Evolutionary conservation across 148 eudicot genomes (phyloP), one percentile per base, ranked within the genome.

Genomic region (Bassia scoparia): DNA sequence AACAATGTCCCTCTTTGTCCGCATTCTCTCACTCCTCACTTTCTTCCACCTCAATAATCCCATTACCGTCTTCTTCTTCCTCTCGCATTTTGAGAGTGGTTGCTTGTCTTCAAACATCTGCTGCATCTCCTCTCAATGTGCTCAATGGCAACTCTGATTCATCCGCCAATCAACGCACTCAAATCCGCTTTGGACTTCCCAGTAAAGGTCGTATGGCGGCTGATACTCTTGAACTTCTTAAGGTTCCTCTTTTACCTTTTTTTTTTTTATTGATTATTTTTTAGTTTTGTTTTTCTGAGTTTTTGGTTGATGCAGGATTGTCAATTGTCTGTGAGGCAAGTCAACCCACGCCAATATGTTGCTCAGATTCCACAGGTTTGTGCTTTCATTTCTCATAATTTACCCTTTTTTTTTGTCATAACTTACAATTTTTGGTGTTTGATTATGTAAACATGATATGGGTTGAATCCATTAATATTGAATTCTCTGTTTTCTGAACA

Each of bases 321-420:
- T 74, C 99, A 95, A 82, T 77, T 95, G 77, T 84, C 90, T 14
- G 99, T 95, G 69, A 95, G 70, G 82, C 99, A 95, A 71, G 83
- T 80, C 63, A 95, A 95, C 89, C 96, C 96, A 18, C 86, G 99
- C 44, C 99, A 95, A 78, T 95, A 95, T 38, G 97, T 91, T 68
- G 99, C 99, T 6, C 87, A 91, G 75, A 91, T 95, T 77, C 97
- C 99, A 59, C 96, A 88, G 99, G 99, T 94, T 10, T 34, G 83
- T 81, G 60, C 20, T 33, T 61, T 37, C 34, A 65, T 37, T 60
- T 17, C 13, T 46, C 12, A 9, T 7, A 9, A 46, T 46, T 46
- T 46, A 14, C 5, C 12, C 10, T 41, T 41, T 10, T n/a, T n/a
- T n/a, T n/a, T n/a, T n/a, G n/a, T n/a, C n/a, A n/a, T n/a, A n/a